Conservation (phyloP, 148 eudicot species). For the Chenopodium quinoa region DNA sequence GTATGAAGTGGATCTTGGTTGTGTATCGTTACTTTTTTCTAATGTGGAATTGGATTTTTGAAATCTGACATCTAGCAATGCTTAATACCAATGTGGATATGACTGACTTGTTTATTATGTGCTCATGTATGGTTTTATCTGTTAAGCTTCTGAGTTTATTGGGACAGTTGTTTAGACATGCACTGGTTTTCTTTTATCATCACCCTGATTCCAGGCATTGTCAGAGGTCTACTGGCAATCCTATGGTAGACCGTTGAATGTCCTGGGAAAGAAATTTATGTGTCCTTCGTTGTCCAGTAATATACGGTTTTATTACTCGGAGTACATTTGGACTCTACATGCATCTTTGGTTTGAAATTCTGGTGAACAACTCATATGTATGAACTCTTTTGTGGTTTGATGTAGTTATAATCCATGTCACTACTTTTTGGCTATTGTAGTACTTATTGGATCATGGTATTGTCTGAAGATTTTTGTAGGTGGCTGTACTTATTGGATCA, state of each 20-base stretch:
- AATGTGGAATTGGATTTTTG: neutral
- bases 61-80: neutral
- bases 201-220: slow-evolving; percentile 19
- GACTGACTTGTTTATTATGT: neutral
- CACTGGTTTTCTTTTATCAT: neutral
- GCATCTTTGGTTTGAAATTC: too few relatives aligned
- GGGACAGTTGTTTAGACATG: neutral
- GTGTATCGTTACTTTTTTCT: neutral
- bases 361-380: too few relatives aligned
- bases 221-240: slow-evolving; percentile 28
- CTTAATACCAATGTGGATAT: neutral
- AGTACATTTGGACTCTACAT: too few relatives aligned
- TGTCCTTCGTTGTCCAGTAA: slow-evolving; percentile 30
- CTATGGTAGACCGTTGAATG: slow-evolving; percentile 29
- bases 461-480: too few relatives aligned
- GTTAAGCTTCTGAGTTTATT: neutral
- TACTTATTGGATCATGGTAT: too few relatives aligned
- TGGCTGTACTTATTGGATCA: too few relatives aligned
- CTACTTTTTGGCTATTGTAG: too few relatives aligned
- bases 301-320: neutral
- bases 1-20: neutral
- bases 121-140: neutral
- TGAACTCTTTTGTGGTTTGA: too few relatives aligned
- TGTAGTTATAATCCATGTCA: too few relatives aligned
- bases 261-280: slow-evolving; percentile 25